phyloP scores from a whole-genome alignment of 164 flowering plant genomes.

The Tetracentron sinense region DNA sequence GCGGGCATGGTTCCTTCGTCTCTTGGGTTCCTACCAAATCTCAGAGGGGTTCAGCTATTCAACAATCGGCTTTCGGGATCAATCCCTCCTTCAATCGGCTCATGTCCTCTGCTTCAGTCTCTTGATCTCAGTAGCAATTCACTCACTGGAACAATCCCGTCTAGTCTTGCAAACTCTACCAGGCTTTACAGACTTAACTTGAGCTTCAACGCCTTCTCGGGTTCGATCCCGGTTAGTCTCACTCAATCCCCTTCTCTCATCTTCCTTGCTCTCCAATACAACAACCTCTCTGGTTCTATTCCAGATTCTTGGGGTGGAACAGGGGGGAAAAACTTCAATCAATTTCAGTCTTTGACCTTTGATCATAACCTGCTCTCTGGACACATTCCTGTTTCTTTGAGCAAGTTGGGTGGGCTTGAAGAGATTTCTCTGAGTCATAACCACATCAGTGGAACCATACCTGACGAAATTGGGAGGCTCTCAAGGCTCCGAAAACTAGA shows the following conservation, averaged over 20 bases:
- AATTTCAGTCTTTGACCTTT: conserved; percentile 44
- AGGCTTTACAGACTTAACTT: conserved; percentile 65
- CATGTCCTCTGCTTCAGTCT: conserved; percentile 49
- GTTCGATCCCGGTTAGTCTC: conserved; percentile 54
- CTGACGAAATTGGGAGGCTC: conserved; percentile 48
- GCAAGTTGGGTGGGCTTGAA: conserved; percentile 42
- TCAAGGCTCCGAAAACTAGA: conserved; percentile 49
- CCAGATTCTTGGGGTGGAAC: conserved; percentile 57
- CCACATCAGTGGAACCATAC: conserved; percentile 52
- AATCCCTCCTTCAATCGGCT: conserved; percentile 67
- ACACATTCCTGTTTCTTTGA: conserved; percentile 45
- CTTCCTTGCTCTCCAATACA: conserved; percentile 64
- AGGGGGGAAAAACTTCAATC: conserved; percentile 23
- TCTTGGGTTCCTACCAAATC: conserved; percentile 61
- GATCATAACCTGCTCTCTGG: conserved; percentile 61
- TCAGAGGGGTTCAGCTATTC: conserved; percentile 76
- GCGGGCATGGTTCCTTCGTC: conserved; percentile 64
- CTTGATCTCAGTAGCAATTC: conserved; percentile 75
- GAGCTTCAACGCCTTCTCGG: conserved; percentile 64
- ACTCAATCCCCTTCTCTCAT: conserved; percentile 49
- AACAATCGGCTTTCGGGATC: conserved; percentile 82
- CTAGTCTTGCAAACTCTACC: conserved; percentile 52
- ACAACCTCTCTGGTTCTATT: conserved; percentile 71
- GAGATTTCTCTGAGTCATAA: conserved; percentile 50
- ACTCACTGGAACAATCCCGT: conserved; percentile 66